Evolutionary conservation across 257 asterid genomes (phyloP), one percentile per base, ranked within the genome.

Genomic region (Datura wrightii): DNA sequence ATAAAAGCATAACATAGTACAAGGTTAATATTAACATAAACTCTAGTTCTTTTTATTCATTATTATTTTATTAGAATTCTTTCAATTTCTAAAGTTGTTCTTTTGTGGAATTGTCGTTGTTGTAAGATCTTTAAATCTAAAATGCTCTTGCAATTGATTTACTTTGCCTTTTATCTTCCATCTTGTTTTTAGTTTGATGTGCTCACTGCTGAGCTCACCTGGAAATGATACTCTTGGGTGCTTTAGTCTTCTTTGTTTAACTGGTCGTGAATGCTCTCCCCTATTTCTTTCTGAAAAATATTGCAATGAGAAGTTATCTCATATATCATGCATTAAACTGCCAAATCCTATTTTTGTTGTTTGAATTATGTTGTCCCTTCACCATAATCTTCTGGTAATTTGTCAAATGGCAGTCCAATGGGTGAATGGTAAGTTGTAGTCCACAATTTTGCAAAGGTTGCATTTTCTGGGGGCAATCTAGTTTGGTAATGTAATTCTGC

Each of bases 101-200:
- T 67, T 76, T 76, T 0, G 11, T 76, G 14, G 58, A 50, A 76
- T 31, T 76, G 41, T 76, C 6, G 44, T 50, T 31, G 8, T 24
- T 76, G 60, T 76, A 76, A 50, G 46, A 76, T 76, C 44, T 48
- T 50, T 50, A 24, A 72, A 72, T 72, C 81, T 19, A 52, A 52
- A 78, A 15, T 78, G 82, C 63, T 76, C 46, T 24, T 76, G 62
- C 63, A 50, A 59, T 8, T 78, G 15, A 78, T 39, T 36, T 36
- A 3, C 46, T 31, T 78, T 74, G 42, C 44, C 81, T 14, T 74
- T 74, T 74, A 24, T 74, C 81, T 24, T 48, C 37, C 48, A 46
- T 46, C 11, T 48, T 37, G 14, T 36, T 46, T 58, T 46, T 72
- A 10, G 59, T 72, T 6, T 72, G 80, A 74, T 74, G 24, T 44